These are phyloP conservation scores for Capsicum pubescens DNA, from an alignment of 257 asterid species.

Conservation along the genomic window DNA sequence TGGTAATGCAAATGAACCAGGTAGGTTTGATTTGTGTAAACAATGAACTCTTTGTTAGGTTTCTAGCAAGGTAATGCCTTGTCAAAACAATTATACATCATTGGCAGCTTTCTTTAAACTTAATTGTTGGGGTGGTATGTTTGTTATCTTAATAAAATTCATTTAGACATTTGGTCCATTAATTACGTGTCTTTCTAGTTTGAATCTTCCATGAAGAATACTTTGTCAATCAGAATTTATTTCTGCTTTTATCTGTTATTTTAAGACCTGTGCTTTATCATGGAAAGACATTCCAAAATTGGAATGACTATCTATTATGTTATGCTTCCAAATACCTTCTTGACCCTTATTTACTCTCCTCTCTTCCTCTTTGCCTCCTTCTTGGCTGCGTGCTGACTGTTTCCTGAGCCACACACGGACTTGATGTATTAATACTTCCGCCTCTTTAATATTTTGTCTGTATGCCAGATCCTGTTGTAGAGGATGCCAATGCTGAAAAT, in stretches of 20 bases:
- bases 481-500: conserved; percentile 45
- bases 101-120: background rate
- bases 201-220: background rate
- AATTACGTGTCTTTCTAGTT: conserved; percentile 12
- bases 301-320: background rate
- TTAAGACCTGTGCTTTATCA: background rate
- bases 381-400: conserved; percentile 5
- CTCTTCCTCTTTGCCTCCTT: conserved; percentile 3
- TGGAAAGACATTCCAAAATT: background rate
- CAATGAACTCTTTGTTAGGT: background rate
- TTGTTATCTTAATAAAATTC: background rate
- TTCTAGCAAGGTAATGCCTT: conserved; percentile 1
- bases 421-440: background rate
- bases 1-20: conserved; percentile 82
- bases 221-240: background rate
- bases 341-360: conserved; percentile 16
- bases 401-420: background rate
- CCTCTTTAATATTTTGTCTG: background rate
- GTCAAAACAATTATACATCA: background rate
- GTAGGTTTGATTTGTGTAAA: conserved; percentile 40
- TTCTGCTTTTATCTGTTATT: conserved; percentile 9
- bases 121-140: background rate
- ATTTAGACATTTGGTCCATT: conserved; percentile 16
- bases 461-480: conserved; percentile 55
- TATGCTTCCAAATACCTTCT: conserved; percentile 11